Conservation (phyloP, 306 rosid genomes). For the Quillaja saponaria region DNA sequence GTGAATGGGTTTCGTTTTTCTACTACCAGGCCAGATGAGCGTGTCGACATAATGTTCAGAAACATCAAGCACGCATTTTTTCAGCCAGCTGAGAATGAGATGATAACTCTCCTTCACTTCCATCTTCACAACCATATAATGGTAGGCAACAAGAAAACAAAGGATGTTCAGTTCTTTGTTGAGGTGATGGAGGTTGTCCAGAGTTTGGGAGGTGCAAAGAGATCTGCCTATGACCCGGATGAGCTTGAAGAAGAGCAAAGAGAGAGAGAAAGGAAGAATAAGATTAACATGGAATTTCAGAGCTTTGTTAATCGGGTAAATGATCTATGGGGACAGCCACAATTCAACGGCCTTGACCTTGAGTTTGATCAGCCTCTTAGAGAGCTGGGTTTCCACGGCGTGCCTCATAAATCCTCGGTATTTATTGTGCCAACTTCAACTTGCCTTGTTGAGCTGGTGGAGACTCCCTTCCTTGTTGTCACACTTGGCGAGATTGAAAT, state of each 20-base stretch:
- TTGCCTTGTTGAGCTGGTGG: constrained; percentile 90
- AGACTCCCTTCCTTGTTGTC: constrained; percentile 86
- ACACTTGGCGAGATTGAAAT: constrained; percentile 89
- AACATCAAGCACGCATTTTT: constrained; percentile 90
- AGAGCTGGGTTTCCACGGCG: constrained; percentile 98
- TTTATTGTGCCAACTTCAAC: constrained; percentile 87
- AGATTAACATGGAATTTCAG: constrained; percentile 80
- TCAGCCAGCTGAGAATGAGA: constrained; percentile 98
- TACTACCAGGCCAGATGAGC: constrained; percentile 84
- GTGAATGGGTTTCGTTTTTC: constrained; percentile 86
- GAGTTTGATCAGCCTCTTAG: constrained; percentile 96
- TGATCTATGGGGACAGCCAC: constrained; percentile 95
- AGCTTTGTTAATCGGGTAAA: constrained; percentile 85
- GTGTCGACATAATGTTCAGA: constrained; percentile 75
- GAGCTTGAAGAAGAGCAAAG: constrained; percentile 98
- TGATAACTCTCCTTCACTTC: constrained; percentile 92
- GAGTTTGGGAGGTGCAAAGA: constrained; percentile 80
- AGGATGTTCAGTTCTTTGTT: constrained; percentile 85
- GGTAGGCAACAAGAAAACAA: constrained; percentile 96
- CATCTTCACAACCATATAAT: constrained; percentile 93
- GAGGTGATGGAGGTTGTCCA: constrained; percentile 97
- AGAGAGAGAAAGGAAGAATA: constrained; percentile 90
- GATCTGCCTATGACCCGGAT: constrained; percentile 94
- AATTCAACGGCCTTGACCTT: constrained; percentile 72
- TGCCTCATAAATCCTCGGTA: constrained; percentile 85